phyloP scores from a whole-genome alignment of 1,139 yeast genomes.

The Saccharomyces hybrid region DNA sequence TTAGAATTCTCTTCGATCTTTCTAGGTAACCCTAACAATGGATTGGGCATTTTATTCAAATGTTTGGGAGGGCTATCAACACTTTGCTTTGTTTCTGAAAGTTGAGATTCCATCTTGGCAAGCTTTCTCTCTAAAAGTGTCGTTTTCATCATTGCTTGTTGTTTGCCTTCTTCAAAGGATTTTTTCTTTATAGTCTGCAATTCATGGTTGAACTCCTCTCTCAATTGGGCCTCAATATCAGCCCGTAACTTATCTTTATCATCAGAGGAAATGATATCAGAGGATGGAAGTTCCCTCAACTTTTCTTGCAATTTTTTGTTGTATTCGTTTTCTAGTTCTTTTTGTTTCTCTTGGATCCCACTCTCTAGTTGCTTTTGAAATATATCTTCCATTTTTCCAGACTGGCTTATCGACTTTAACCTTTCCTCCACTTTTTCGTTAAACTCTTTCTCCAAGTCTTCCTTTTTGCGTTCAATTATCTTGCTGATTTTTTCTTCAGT shows the following conservation, averaged over 20 bases:
- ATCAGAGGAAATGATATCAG: conserved; percentile 1
- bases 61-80: background rate
- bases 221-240: conserved; percentile 14
- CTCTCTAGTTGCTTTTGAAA: background rate
- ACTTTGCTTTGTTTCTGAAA: conserved; percentile 3
- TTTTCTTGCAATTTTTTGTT: conserved; percentile 14
- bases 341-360: conserved; percentile 2
- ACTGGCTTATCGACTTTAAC: conserved; percentile 5
- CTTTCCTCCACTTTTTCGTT: conserved; percentile 15
- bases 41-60: background rate
- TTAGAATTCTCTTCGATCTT: background rate
- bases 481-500: conserved; percentile 24
- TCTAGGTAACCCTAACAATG: background rate
- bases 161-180: conserved; percentile 35
- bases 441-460: conserved; percentile 23
- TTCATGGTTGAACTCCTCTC: conserved; percentile 17
- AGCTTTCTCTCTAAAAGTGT: conserved; percentile 25
- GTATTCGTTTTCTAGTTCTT: conserved; percentile 8
- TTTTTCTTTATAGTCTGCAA: conserved; percentile 33
- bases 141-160: conserved; percentile 32
- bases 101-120: conserved; percentile 19
- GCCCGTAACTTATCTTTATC: conserved; percentile 5
- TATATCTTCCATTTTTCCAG: background rate
- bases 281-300: conserved; percentile 5
- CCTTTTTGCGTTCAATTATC: conserved; percentile 19